Conservation (phyloP, 257 asterid genomes). For the Craterostigma plantagineum region DNA sequence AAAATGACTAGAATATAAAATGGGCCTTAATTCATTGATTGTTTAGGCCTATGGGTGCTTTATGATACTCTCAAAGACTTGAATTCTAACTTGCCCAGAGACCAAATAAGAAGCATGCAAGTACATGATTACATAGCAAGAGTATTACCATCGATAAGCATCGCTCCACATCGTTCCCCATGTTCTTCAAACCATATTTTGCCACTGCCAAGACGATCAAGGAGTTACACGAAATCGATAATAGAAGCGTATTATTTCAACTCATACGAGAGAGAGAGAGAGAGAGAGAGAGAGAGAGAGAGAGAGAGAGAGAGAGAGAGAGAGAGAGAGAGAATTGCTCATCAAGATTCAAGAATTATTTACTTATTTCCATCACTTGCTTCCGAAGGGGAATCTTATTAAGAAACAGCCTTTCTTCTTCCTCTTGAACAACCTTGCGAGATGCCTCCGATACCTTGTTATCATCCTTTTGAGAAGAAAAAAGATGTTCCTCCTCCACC, state of each 20-base stretch:
- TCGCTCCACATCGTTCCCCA: constrained; percentile 63
- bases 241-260: not conserved
- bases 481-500: constrained; percentile 96
- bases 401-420: constrained; percentile 74
- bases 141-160: constrained; percentile 64
- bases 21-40: not conserved
- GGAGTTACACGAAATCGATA: no score
- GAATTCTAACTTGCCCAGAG: not conserved
- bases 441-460: constrained; percentile 79
- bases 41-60: no score
- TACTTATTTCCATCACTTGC: constrained; percentile 65
- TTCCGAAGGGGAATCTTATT: constrained; percentile 80
- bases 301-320: constrained; percentile 6
- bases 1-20: constrained; percentile 1
- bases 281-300: no score
- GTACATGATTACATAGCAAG: constrained; percentile 6
- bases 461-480: constrained; percentile 85
- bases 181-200: constrained; percentile 62
- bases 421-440: constrained; percentile 89
- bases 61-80: no score
- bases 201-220: constrained; percentile 33
- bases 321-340: constrained; percentile 10
- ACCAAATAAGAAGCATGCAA: not conserved
- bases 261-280: no score
- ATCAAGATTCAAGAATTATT: constrained; percentile 12